phyloP scores from a whole-genome alignment of 768 basidiomycete genomes.

The Panaeolus papilionaceus region DNA sequence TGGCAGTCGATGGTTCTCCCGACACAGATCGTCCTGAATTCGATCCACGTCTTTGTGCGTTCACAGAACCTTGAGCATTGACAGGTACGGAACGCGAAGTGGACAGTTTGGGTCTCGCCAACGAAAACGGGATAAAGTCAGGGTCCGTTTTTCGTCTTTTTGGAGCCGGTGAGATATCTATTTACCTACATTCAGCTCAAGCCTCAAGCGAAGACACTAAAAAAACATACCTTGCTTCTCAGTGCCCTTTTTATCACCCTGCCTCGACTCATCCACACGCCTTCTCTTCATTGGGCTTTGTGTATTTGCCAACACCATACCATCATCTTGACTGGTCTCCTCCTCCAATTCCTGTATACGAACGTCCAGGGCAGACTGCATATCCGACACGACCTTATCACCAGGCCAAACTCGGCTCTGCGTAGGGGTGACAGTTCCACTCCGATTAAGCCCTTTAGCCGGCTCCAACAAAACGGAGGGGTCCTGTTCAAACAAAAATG shows the following conservation, averaged over 20 bases:
- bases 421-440: constrained; percentile 1
- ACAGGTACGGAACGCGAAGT: constrained; percentile 8
- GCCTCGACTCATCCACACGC: not conserved
- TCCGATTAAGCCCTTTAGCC: constrained; percentile 1
- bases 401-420: not conserved
- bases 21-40: not conserved
- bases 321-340: not conserved
- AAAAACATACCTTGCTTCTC: not conserved
- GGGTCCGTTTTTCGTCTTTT: not conserved
- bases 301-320: not conserved
- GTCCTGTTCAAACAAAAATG: constrained; percentile 1
- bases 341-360: constrained; percentile 5
- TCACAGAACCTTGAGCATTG: not conserved
- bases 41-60: not conserved
- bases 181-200: not conserved
- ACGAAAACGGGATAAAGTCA: not conserved
- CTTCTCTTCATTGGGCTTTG: not conserved
- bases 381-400: not conserved
- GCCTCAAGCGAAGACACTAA: not conserved
- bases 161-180: constrained; percentile 12
- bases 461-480: not conserved
- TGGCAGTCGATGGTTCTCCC: not conserved
- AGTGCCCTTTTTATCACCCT: not conserved
- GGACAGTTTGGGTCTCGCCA: not conserved
- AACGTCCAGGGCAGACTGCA: not conserved